These are phyloP conservation scores for Apiospora phragmitis DNA, from an alignment of 2,329 filamentous ascomycete genomes.

Conservation along the genomic window DNA sequence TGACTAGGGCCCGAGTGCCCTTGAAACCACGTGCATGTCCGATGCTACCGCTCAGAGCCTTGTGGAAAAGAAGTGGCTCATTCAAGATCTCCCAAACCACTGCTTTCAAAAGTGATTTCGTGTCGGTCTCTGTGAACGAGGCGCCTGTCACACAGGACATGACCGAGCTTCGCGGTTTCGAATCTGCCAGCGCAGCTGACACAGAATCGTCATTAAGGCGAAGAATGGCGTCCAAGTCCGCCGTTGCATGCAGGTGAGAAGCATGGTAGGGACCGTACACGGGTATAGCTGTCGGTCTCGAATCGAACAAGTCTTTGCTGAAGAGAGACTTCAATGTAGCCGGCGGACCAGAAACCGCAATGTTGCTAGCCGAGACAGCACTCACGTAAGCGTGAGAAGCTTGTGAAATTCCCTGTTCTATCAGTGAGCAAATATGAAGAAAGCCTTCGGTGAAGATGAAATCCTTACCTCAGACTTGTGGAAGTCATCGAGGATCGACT, in stretches of 20 bases:
- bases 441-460: constrained; percentile 3
- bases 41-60: constrained; percentile 49
- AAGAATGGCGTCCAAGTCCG: constrained; percentile 47
- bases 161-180: constrained; percentile 46
- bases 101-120: constrained; percentile 41
- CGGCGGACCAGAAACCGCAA: constrained; percentile 58
- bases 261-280: constrained; percentile 61
- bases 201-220: constrained; percentile 42
- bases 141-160: constrained; percentile 52
- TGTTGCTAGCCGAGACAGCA: constrained; percentile 46
- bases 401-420: constrained; percentile 39
- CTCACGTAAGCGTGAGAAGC: constrained; percentile 55
- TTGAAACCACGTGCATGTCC: constrained; percentile 41
- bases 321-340: constrained; percentile 46
- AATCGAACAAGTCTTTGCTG: constrained; percentile 38
- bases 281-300: constrained; percentile 48
- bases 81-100: constrained; percentile 52
- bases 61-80: constrained; percentile 48
- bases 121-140: constrained; percentile 41
- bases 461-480: constrained; percentile 51
- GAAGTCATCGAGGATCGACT: constrained; percentile 55
- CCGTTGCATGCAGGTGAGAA: constrained; percentile 48
- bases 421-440: background rate
- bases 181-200: constrained; percentile 39
- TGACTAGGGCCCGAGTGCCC: constrained; percentile 43